These are phyloP conservation scores for Pyrenophora teres DNA, from an alignment of 2,329 filamentous ascomycete genomes.

Conservation along the genomic window DNA sequence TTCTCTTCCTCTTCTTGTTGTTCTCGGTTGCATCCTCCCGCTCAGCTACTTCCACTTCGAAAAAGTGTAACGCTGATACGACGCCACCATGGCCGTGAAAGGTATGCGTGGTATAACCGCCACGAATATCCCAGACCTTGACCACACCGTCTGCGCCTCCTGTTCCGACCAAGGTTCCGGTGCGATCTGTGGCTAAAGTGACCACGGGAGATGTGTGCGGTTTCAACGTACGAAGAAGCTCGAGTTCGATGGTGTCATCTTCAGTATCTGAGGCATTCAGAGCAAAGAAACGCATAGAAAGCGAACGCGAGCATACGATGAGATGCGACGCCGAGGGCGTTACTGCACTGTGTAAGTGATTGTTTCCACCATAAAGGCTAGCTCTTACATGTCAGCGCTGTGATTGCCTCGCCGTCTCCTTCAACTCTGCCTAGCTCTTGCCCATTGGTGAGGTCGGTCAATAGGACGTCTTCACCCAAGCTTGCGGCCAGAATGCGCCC, in stretches of 20 bases:
- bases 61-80: conserved; percentile 89
- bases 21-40: conserved; percentile 51
- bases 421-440: conserved; percentile 83
- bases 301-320: conserved; percentile 89
- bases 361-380: neutral
- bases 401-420: conserved; percentile 75
- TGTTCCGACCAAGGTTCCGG: conserved; percentile 87
- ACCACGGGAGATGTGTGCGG: conserved; percentile 90
- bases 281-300: conserved; percentile 90
- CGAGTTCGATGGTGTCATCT: conserved; percentile 62
- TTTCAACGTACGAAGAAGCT: conserved; percentile 79
- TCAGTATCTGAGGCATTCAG: conserved; percentile 64
- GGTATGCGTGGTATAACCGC: conserved; percentile 90
- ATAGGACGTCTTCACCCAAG: conserved; percentile 86
- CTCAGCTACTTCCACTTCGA: conserved; percentile 67
- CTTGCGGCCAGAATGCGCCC: conserved; percentile 84
- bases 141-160: conserved; percentile 91
- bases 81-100: conserved; percentile 92
- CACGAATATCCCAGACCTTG: conserved; percentile 94
- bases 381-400: conserved; percentile 67
- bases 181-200: conserved; percentile 81
- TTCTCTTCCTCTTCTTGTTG: conserved; percentile 48
- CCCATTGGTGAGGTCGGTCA: conserved; percentile 84
- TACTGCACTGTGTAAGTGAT: conserved; percentile 57
- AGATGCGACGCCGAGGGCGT: conserved; percentile 88